Percentiles rank a stretch among this genome's conserved stretches.
Conservation (phyloP, 139 green algal genomes). For the Coccomyxa sp. region DNA sequence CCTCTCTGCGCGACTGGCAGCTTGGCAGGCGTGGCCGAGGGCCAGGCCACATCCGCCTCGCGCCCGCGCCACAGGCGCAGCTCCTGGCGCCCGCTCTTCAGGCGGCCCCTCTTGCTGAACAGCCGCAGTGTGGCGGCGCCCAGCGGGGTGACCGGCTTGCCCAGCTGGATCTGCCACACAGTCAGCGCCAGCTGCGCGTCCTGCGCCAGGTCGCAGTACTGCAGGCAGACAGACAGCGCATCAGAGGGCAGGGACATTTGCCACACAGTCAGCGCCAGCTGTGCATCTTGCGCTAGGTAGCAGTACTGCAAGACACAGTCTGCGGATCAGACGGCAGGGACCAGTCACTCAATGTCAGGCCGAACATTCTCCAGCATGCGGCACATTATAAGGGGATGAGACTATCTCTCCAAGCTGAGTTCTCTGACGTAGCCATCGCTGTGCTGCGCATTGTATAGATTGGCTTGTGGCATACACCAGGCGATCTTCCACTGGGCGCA, state of each 20-base stretch:
- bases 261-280: slow-evolving; percentile 72
- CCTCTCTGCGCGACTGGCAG: slow-evolving; percentile 48
- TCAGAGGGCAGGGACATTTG: slow-evolving; percentile 7
- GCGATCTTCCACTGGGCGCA: too few relatives aligned
- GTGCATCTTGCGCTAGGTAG: slow-evolving; percentile 68
- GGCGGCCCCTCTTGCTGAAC: slow-evolving; percentile 81
- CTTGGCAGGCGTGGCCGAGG: slow-evolving; percentile 72
- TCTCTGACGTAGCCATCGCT: not conserved
- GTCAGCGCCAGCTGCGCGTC: slow-evolving; percentile 67
- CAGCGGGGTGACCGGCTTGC: slow-evolving; percentile 29
- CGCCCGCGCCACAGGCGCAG: slow-evolving; percentile 59
- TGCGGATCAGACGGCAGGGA: not conserved
- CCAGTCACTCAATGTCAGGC: slow-evolving; percentile 59
- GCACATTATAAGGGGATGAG: not conserved
- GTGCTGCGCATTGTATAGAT: not conserved
- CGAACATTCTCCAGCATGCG: too few relatives aligned
- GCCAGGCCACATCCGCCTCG: slow-evolving; percentile 42
- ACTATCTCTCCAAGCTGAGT: not conserved
- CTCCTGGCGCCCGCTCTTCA: slow-evolving; percentile 72
- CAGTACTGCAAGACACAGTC: slow-evolving; percentile 80
- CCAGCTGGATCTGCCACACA: slow-evolving; percentile 52
- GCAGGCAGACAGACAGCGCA: too few relatives aligned
- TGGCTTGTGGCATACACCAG: not conserved
- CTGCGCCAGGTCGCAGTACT: slow-evolving; percentile 80
- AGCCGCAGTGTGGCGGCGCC: slow-evolving; percentile 65